Base-by-base conservation (phyloP, 257 asterid species). In the Penstemon eatonii region DNA sequence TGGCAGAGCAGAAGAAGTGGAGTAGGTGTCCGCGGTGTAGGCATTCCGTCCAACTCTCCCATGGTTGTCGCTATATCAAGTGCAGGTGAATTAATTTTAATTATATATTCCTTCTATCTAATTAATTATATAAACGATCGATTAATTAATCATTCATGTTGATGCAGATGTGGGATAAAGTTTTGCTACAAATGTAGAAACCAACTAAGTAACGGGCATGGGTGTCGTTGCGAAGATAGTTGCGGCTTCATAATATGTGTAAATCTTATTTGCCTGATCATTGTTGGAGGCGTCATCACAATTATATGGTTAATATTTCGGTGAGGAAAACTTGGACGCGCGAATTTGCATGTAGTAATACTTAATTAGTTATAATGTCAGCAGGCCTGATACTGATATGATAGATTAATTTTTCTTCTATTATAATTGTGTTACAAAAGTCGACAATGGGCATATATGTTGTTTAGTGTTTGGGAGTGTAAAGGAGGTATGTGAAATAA, bases 151-250 rank as follows among this genome's bases (percentile, higher is more conserved):
- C 3, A 25, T 8, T n/a, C 33, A 25, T 1, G 33, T 25, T 25
- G 33, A 25, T 25, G 81, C 82, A 87, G 92, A 75, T 85, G 95
- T 54, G 72, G 76, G 57, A 76, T 84, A 15, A 73, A 70, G 9
- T 89, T 89, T 78, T 89, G 95, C 90, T 87, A 89, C 89, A 82
- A 80, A 72, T 89, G 96, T 56, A 95, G 96, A 49, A 78, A 65
- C 75, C 84, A 63, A 65, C 89, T 83, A 15, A 15, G 18, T 52
- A 13, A 75, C 45, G 78, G 57, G 47, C 85, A 78, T 51, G 78
- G 84, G 92, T 87, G 96, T 61, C 51, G 72, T 19, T 87, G 96
- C 60, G 74, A 80, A 54, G 57, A 76, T 40, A 62, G 56, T 13
- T 78, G 77, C 75, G 70, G 60, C 72, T 69, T 78, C 75, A 56